A percentile compares a stretch with the other conserved stretches of the same genome.
These are phyloP conservation scores for Schizosaccharomyces lindneri DNA, from an alignment of 805 yeast species.

Conservation along the genomic window DNA sequence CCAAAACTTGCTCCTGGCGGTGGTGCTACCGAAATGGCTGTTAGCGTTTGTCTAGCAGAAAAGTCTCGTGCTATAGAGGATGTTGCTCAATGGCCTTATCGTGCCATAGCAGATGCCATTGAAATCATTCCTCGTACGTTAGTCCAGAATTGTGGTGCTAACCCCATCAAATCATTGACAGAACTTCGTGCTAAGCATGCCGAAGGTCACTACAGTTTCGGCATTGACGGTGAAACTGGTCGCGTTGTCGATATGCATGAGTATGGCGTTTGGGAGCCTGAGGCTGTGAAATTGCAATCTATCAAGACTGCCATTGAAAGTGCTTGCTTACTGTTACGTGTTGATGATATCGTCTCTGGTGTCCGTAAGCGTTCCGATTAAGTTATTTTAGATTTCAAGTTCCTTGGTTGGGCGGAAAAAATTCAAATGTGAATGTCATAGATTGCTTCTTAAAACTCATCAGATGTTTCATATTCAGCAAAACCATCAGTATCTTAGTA, in stretches of 20 bases:
- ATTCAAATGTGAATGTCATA: too few relatives aligned
- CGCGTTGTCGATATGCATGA: slow-evolving; percentile 84
- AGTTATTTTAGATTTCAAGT: background rate
- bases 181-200: slow-evolving; percentile 93
- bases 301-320: slow-evolving; percentile 95
- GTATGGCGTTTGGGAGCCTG: slow-evolving; percentile 98
- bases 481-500: too few relatives aligned
- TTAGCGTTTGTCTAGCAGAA: slow-evolving; percentile 65
- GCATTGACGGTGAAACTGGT: slow-evolving; percentile 87
- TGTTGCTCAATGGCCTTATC: slow-evolving; percentile 94
- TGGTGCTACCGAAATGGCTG: slow-evolving; percentile 98
- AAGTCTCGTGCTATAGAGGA: slow-evolving; percentile 84
- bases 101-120: slow-evolving; percentile 95
- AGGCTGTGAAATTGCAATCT: slow-evolving; percentile 87
- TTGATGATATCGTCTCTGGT: slow-evolving; percentile 93
- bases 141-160: slow-evolving; percentile 93
- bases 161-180: slow-evolving; percentile 70
- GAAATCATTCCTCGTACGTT: slow-evolving; percentile 95
- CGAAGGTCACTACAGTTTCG: slow-evolving; percentile 54
- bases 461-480: too few relatives aligned
- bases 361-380: slow-evolving; percentile 28
- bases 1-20: slow-evolving; percentile 96
- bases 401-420: too few relatives aligned
- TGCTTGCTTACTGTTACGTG: slow-evolving; percentile 81
- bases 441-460: too few relatives aligned